Conservation (phyloP, 352 stramenopile species). For the Globisporangium uncinulatum region DNA sequence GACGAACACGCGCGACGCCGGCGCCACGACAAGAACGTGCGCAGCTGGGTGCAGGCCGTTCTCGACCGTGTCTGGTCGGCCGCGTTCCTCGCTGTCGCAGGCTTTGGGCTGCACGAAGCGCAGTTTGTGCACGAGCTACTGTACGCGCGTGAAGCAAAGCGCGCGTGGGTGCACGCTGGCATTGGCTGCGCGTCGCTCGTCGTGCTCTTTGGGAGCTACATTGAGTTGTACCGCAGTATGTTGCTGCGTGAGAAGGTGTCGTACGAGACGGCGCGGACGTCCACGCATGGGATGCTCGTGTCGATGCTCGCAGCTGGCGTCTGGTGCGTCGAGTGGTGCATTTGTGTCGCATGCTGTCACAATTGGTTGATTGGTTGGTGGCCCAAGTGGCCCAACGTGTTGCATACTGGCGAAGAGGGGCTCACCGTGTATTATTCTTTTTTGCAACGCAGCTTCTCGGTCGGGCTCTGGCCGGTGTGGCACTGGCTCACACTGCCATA, state of each 20-base stretch:
- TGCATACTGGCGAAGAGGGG: background rate
- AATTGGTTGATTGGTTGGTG: background rate
- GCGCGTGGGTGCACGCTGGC: constrained; percentile 44
- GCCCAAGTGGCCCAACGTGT: background rate
- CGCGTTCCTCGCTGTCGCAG: constrained; percentile 47
- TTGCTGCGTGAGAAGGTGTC: constrained; percentile 48
- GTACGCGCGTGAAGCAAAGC: constrained; percentile 41
- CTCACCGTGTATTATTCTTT: background rate
- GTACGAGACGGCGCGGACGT: constrained; percentile 56
- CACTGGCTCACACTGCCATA: constrained; percentile 67
- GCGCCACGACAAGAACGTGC: constrained; percentile 14
- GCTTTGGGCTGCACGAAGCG: constrained; percentile 48
- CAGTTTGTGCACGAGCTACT: constrained; percentile 55
- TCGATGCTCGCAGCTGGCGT: constrained; percentile 52
- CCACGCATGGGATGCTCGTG: constrained; percentile 61
- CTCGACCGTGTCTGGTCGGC: constrained; percentile 52
- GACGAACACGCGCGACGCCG: constrained; percentile 1
- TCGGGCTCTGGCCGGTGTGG: constrained; percentile 75
- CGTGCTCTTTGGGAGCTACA: constrained; percentile 57
- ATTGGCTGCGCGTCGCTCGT: constrained; percentile 48
- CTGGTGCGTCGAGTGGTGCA: constrained; percentile 22
- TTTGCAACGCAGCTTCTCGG: constrained; percentile 35
- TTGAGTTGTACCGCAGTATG: constrained; percentile 65
- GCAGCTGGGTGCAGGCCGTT: constrained; percentile 36
- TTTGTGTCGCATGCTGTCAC: background rate